Evolutionary conservation across 495 filamentous ascomycete genomes (phyloP).

Genomic region (Penicillium desertorum): DNA sequence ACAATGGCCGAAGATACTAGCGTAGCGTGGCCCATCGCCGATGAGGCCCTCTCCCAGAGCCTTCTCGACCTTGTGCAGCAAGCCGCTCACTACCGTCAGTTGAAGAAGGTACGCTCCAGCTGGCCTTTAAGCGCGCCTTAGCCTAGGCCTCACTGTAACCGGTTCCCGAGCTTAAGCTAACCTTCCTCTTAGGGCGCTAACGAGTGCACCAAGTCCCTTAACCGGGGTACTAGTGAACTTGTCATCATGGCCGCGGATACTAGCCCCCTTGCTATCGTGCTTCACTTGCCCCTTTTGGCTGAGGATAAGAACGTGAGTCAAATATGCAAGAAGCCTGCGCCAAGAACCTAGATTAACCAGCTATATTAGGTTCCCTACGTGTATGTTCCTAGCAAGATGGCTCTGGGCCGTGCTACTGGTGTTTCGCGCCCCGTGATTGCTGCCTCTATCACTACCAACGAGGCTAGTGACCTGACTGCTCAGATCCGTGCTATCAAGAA

Average conservation of each 20-base stretch:
- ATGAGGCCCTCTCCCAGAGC: slow-evolving; percentile 72
- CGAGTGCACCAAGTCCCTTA: slow-evolving; percentile 75
- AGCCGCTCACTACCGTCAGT: slow-evolving; percentile 75
- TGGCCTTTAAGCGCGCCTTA: too few relatives aligned
- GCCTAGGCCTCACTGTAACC: too few relatives aligned
- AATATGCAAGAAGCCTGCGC: neutral
- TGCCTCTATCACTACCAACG: slow-evolving; percentile 76
- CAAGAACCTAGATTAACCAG: neutral
- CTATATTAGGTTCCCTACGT: slow-evolving; percentile 52
- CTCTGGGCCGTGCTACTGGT: slow-evolving; percentile 71
- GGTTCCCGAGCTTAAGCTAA: too few relatives aligned
- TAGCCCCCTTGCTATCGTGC: slow-evolving; percentile 79
- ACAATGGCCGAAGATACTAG: slow-evolving; percentile 44
- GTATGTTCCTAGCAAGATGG: slow-evolving; percentile 63
- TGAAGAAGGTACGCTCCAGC: slow-evolving; percentile 61
- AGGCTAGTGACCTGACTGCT: slow-evolving; percentile 79
- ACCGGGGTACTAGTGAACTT: slow-evolving; percentile 44
- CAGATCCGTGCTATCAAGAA: slow-evolving; percentile 86
- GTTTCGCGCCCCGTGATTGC: slow-evolving; percentile 86
- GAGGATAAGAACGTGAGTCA: slow-evolving; percentile 73
- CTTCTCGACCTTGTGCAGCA: slow-evolving; percentile 88
- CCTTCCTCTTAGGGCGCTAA: too few relatives aligned
- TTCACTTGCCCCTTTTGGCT: slow-evolving; percentile 85
- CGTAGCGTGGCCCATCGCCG: slow-evolving; percentile 85
- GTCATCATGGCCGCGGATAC: slow-evolving; percentile 58